These are phyloP conservation scores for Paratinospora sagittata DNA, from an alignment of 164 flowering plant genomes.

Conservation along the genomic window DNA sequence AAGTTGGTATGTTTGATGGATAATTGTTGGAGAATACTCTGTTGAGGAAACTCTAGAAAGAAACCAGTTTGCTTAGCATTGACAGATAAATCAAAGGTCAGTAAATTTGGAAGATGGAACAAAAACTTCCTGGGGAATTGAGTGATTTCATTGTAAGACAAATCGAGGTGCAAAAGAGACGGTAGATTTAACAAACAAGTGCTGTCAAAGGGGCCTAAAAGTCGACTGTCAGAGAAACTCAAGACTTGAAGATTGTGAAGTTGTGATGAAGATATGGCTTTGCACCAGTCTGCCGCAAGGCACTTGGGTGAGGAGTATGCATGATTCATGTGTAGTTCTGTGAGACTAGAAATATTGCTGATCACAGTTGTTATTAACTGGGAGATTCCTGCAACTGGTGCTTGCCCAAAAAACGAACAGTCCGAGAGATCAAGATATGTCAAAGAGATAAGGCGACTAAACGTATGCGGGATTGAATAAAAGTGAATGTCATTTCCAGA, in stretches of 20 bases:
- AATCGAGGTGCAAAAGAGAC: conserved; percentile 17
- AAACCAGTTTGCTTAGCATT: conserved; percentile 25
- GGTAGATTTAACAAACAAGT: conserved; percentile 14
- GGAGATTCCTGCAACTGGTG: no score
- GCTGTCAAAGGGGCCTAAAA: conserved; percentile 23
- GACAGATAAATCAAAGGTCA: conserved; percentile 15
- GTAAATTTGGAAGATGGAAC: conserved; percentile 21
- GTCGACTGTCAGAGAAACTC: conserved; percentile 22
- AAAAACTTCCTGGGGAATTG: conserved; percentile 28
- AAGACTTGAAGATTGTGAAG: conserved; percentile 24
- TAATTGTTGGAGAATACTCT: conserved; percentile 23
- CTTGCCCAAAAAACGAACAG: no score
- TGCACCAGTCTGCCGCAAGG: conserved; percentile 23
- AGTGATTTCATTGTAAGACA: conserved; percentile 20
- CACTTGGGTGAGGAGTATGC: conserved; percentile 25
- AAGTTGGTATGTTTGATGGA: conserved; percentile 22
- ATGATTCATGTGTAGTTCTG: conserved; percentile 28
- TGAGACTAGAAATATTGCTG: conserved; percentile 20
- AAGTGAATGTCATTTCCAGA: no score
- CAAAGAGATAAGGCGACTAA: no score
- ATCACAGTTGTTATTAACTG: conserved; percentile 18
- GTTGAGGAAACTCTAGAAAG: conserved; percentile 24
- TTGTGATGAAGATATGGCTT: conserved; percentile 21
- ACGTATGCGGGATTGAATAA: no score
- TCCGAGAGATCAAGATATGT: no score